Base-by-base conservation (phyloP, 192 early-diverging fungal genomes). In the Entomortierella lignicola region DNA sequence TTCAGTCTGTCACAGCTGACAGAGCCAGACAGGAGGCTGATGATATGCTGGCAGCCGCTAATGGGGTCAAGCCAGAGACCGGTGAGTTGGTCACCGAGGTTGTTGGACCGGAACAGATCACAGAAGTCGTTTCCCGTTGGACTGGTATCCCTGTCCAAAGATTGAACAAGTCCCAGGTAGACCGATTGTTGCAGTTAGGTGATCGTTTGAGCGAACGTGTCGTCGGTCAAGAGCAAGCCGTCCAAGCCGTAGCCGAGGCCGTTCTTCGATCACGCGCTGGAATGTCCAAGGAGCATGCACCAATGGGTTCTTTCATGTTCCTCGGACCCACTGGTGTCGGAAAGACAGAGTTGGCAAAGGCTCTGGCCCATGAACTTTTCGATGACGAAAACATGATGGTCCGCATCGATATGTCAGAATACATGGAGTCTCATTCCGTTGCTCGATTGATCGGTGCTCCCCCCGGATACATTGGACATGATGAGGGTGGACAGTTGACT, bases 381-480 rank as follows among this genome's bases (percentile, higher is more conserved):
- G 97, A 99, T 81, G 94, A 97, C 67, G 95, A 99, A 75, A 97
- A 96, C 77, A 91, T 91, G 59, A 92, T 99, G 71, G 88, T 99
- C 29, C 92, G 98, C 0, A 86, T 99, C n/a, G 98, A 99, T 75
- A 99, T 99, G 98, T 93, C 92, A 44, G 98, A 99, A 83, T 99
- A 96, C 83, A 96, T 96, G 95, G 94, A 97, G 75, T 83, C 81
- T 56, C 92, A 97, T 77, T 86, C 93, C 8, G 95, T 98, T 2
- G 85, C 95, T 41, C 89, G 96, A 5, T 85, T 99, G 54, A 97
- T 99, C 69, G 98, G 98, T 42, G 89, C 95, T 11, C 97, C 98
- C 15, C 96, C 96, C 4, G 98, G 98, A 6, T 98, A 99, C 79
- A 89, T 99, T 69, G 98, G 98, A 30, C 93, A 96, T 75, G 97